phyloP scores from a whole-genome alignment of 495 filamentous ascomycete genomes.

The Penicillium mononematosum region DNA sequence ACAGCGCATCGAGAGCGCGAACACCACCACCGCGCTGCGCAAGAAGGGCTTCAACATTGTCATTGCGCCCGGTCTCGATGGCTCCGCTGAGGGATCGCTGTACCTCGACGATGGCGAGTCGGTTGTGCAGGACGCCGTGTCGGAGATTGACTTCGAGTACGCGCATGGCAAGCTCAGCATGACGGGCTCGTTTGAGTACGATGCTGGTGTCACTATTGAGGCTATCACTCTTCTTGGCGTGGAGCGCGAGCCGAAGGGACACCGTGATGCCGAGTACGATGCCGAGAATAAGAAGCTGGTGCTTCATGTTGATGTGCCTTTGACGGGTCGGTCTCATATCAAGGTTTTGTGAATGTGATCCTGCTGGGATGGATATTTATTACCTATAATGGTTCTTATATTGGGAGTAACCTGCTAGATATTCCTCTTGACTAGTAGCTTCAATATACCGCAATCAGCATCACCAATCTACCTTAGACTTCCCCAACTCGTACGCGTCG shows the following conservation, averaged over 20 bases:
- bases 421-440: neutral
- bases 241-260: constrained; percentile 11
- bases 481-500: too few species aligned
- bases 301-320: constrained; percentile 21
- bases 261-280: constrained; percentile 17
- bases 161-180: constrained; percentile 47
- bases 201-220: constrained; percentile 48
- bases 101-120: constrained; percentile 65
- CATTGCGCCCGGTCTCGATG: constrained; percentile 57
- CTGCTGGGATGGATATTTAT: neutral
- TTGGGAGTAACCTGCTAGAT: neutral
- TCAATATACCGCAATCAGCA: too few species aligned
- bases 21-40: constrained; percentile 69
- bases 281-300: constrained; percentile 20
- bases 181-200: constrained; percentile 53
- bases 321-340: constrained; percentile 2
- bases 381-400: too few species aligned
- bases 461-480: too few species aligned
- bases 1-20: constrained; percentile 56
- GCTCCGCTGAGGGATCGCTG: constrained; percentile 50
- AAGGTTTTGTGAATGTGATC: neutral
- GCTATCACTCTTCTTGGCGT: constrained; percentile 41
- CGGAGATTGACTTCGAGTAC: constrained; percentile 55
- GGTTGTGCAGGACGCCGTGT: constrained; percentile 47
- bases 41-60: constrained; percentile 67